Conservation (phyloP, 352 stramenopile genomes). For the Pythium monospermum region DNA sequence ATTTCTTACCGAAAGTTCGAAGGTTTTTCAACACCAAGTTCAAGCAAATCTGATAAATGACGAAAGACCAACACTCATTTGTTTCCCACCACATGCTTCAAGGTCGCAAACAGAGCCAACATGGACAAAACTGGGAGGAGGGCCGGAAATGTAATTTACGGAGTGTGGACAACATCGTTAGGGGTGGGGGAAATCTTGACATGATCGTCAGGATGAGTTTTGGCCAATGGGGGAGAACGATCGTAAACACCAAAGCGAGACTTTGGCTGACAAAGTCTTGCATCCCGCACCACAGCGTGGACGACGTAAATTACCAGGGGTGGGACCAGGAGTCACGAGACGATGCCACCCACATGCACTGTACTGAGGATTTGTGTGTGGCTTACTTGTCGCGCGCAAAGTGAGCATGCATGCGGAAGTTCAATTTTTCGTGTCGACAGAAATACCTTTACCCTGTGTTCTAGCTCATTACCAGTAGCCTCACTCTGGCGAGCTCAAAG, state of each 20-base stretch:
- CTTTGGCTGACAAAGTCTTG: not conserved
- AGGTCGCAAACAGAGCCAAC: too few relatives aligned
- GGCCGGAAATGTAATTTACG: conserved; percentile 16
- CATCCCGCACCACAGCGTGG: too few relatives aligned
- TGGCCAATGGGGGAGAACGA: conserved; percentile 3
- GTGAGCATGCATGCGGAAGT: too few relatives aligned
- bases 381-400: too few relatives aligned
- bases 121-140: not conserved
- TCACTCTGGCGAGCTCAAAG: too few relatives aligned
- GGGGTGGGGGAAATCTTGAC: conserved; percentile 20
- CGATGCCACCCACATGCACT: too few relatives aligned
- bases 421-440: too few relatives aligned
- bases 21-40: conserved; percentile 22
- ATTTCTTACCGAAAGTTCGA: conserved; percentile 29
- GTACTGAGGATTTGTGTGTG: too few relatives aligned
- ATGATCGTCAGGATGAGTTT: conserved; percentile 1
- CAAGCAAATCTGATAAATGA: conserved; percentile 30
- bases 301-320: too few relatives aligned
- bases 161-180: conserved; percentile 11
- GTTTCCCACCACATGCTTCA: conserved; percentile 18
- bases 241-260: not conserved
- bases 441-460: too few relatives aligned
- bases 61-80: conserved; percentile 22
- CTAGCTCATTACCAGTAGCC: too few relatives aligned
- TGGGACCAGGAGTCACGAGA: too few relatives aligned